Percentiles rank a stretch among this genome's conserved stretches.
These are phyloP conservation scores for Colletotrichum neosansevieriae DNA, from an alignment of 2,329 filamentous ascomycete genomes.

Conservation along the genomic window DNA sequence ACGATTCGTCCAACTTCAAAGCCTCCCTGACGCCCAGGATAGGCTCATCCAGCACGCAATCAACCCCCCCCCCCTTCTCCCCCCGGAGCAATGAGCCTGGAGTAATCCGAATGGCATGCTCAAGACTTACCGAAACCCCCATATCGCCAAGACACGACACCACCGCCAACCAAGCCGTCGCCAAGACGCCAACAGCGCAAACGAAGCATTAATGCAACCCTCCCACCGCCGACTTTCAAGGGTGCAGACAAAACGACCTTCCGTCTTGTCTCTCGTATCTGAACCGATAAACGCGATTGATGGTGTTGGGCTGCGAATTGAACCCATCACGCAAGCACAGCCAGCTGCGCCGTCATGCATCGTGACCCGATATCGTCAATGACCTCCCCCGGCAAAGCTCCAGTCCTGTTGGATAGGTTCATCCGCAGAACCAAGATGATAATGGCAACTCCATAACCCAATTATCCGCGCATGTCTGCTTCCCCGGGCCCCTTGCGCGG, in stretches of 20 bases:
- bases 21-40: background rate
- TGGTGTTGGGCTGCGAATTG: background rate
- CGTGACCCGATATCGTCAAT: constrained; percentile 11
- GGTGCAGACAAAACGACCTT: constrained; percentile 32
- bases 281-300: constrained; percentile 11
- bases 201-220: constrained; percentile 27
- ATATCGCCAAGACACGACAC: constrained; percentile 3
- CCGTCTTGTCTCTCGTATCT: constrained; percentile 24
- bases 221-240: background rate
- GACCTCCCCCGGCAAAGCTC: constrained; percentile 17
- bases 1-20: background rate
- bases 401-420: background rate
- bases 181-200: constrained; percentile 33
- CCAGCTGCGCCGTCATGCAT: constrained; percentile 9
- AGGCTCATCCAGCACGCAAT: background rate
- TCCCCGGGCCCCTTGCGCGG: background rate
- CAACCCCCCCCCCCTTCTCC: background rate
- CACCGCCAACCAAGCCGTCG: constrained; percentile 8
- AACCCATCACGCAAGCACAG: constrained; percentile 23
- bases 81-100: background rate
- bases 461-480: background rate
- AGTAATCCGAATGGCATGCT: background rate
- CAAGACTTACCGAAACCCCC: constrained; percentile 6
- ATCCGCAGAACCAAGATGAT: background rate
- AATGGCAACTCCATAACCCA: background rate